Conservation (phyloP, 2,329 filamentous ascomycete species). For the Albophoma yamanashiensis region DNA sequence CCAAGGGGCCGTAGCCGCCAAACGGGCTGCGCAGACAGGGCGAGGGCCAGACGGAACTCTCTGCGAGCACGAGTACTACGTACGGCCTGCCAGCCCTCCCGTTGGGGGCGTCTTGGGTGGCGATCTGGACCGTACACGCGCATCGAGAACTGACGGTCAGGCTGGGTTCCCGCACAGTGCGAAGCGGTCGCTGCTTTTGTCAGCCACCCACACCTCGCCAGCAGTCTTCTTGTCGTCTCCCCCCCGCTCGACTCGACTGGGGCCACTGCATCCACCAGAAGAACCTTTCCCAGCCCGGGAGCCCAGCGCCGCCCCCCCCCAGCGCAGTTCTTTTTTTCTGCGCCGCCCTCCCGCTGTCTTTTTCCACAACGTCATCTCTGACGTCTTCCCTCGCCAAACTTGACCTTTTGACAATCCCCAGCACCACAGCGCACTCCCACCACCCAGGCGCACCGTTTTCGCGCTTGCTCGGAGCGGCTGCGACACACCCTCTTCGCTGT, state of each 20-base stretch:
- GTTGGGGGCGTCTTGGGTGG: not conserved
- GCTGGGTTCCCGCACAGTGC: not conserved
- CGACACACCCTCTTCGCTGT: not conserved
- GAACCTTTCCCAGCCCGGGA: not conserved
- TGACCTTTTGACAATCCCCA: constrained; percentile 23
- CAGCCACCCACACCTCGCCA: not conserved
- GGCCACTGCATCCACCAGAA: not conserved
- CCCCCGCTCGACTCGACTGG: not conserved
- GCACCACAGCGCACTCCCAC: constrained; percentile 16
- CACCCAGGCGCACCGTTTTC: constrained; percentile 1
- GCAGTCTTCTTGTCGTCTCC: not conserved
- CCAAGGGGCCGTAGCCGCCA: too few species aligned
- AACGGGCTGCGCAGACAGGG: too few species aligned
- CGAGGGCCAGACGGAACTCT: too few species aligned
- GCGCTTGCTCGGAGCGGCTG: not conserved
- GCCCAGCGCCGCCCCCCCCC: not conserved
- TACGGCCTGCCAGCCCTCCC: not conserved
- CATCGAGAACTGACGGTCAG: not conserved
- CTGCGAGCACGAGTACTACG: too few species aligned
- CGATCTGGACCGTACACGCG: not conserved
- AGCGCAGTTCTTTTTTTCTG: constrained; percentile 15
- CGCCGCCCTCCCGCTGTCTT: constrained; percentile 24
- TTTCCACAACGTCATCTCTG: constrained; percentile 35
- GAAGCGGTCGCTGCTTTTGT: not conserved
- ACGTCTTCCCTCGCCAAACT: constrained; percentile 30